A percentile compares a stretch with the other conserved stretches of the same genome.
These are phyloP conservation scores for Phytopythium helicoides DNA, from an alignment of 352 stramenopile species.

Conservation along the genomic window DNA sequence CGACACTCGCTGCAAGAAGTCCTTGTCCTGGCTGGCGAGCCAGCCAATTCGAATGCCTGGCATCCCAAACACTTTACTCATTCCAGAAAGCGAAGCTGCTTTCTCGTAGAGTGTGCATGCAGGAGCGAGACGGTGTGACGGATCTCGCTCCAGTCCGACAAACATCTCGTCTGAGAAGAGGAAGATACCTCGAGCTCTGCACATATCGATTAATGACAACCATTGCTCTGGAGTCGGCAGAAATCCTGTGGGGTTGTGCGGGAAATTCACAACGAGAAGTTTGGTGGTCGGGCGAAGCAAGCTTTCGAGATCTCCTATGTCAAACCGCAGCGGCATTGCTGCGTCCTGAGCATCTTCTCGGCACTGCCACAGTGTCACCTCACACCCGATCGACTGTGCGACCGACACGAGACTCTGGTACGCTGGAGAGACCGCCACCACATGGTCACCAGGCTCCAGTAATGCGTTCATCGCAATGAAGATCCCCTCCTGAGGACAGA, in stretches of 20 bases:
- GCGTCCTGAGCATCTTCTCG: slow-evolving; percentile 13
- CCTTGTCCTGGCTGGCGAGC: slow-evolving; percentile 37
- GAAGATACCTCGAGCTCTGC: slow-evolving; percentile 24
- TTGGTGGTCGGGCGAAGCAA: slow-evolving; percentile 51
- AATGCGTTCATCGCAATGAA: slow-evolving; percentile 46
- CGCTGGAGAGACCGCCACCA: slow-evolving; percentile 42
- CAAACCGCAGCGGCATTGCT: slow-evolving; percentile 22
- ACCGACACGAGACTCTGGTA: slow-evolving; percentile 54
- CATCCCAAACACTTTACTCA: slow-evolving; percentile 60
- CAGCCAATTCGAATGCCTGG: slow-evolving; percentile 56
- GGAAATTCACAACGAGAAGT: slow-evolving; percentile 70
- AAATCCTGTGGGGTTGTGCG: too few relatives aligned
- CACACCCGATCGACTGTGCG: slow-evolving; percentile 30
- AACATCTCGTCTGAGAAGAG: slow-evolving; percentile 80
- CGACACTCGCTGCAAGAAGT: slow-evolving; percentile 27
- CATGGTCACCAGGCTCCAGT: slow-evolving; percentile 39
- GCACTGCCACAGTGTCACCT: slow-evolving; percentile 34
- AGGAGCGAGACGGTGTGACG: slow-evolving; percentile 16
- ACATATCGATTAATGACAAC: slow-evolving; percentile 32
- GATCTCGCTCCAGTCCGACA: slow-evolving; percentile 28
- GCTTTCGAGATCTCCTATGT: slow-evolving; percentile 28
- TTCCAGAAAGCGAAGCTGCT: slow-evolving; percentile 41
- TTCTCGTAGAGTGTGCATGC: slow-evolving; percentile 40
- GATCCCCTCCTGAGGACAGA: slow-evolving; percentile 58
- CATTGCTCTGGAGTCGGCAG: slow-evolving; percentile 32